Conservation (phyloP, 2,329 filamentous ascomycete genomes). For the Aaosphaeria pasadenensis region DNA sequence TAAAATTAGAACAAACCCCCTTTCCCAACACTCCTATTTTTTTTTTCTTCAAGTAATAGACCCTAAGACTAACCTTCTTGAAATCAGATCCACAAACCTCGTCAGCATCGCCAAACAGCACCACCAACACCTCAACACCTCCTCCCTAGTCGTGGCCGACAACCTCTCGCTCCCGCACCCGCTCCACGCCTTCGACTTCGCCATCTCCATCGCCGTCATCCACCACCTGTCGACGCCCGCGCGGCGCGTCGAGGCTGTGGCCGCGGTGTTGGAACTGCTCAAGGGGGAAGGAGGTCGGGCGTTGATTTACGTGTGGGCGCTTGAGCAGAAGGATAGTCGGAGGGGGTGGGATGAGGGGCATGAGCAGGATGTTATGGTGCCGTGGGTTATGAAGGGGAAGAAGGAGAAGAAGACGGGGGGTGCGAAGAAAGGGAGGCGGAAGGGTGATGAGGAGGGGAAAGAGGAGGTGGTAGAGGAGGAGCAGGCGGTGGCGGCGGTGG, state of each 20-base stretch:
- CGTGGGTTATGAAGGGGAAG: slow-evolving; percentile 72
- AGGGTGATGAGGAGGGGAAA: slow-evolving; percentile 82
- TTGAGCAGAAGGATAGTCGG: slow-evolving; percentile 84
- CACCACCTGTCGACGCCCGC: slow-evolving; percentile 83
- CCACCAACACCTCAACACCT: slow-evolving; percentile 47
- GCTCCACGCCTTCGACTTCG: slow-evolving; percentile 69
- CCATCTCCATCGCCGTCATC: slow-evolving; percentile 88
- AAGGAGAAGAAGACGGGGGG: slow-evolving; percentile 21
- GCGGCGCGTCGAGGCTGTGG: slow-evolving; percentile 70
- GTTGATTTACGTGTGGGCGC: slow-evolving; percentile 89
- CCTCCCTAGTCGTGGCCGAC: slow-evolving; percentile 73
- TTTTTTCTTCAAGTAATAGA: no score
- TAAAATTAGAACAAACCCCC: no score
- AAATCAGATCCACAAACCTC: slow-evolving; percentile 54
- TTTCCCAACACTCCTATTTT: not conserved
- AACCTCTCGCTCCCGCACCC: slow-evolving; percentile 80
- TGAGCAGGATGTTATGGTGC: slow-evolving; percentile 89
- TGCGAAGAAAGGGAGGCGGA: slow-evolving; percentile 80
- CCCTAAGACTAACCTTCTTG: no score
- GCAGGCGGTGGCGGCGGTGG: slow-evolving; percentile 4
- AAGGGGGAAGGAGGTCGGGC: slow-evolving; percentile 56
- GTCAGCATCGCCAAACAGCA: slow-evolving; percentile 53
- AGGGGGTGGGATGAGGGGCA: slow-evolving; percentile 83
- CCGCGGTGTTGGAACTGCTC: slow-evolving; percentile 67
- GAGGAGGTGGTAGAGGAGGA: slow-evolving; percentile 75